Evolutionary conservation across 1,284 basidiomycete genomes (phyloP), one percentile per base, ranked within the genome.

Genomic region (Wallemia hederae): DNA sequence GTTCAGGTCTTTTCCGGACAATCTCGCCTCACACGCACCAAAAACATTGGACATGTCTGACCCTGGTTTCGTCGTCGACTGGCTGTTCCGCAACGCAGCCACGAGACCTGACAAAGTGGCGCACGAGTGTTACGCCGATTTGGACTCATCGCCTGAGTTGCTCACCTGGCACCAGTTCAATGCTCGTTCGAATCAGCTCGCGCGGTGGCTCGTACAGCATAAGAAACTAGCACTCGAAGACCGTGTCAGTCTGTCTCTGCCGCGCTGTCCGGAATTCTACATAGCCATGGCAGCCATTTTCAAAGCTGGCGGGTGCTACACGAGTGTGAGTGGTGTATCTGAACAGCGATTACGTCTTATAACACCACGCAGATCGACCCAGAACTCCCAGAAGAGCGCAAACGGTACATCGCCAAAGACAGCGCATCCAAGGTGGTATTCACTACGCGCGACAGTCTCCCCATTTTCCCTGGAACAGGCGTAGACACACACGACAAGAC

Each of bases 281-380:
- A 65, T 73, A 24, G 70, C 72, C 9, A 69, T 76, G 62, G 70
- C 76, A 57, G 77, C 74, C 9, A 72, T 77, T 31, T 70, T 76
- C 62, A 75, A 74, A 58, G 73, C 76, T 31, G 77, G 77, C 34
- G 76, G 73, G 34, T 77, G 76, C 60, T 78, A 78, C 26, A 76
- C 77, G 59, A 60, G 72, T 66, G 24, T 24, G 22, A 31, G n/a
- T 49, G 15, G 24, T 14, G 9, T 27, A 19, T 27, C 27, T 19
- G 2, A 39, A n/a, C 26, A 29, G 24, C 19, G 27, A 14, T 14
- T 2, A 27, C 19, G 57, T 22, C 17, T 33, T 33, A 31, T 29
- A 25, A 61, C 57, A 22, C 61, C 31, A 29, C 25, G 22, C 58
- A 78, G 74, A 77, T 78, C 61, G 77, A 78, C 63, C 73, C 76